A percentile compares a stretch with the other conserved stretches of the same genome.
Evolutionary conservation across 768 basidiomycete genomes (phyloP).

Genomic region (Lactarius vividus): DNA sequence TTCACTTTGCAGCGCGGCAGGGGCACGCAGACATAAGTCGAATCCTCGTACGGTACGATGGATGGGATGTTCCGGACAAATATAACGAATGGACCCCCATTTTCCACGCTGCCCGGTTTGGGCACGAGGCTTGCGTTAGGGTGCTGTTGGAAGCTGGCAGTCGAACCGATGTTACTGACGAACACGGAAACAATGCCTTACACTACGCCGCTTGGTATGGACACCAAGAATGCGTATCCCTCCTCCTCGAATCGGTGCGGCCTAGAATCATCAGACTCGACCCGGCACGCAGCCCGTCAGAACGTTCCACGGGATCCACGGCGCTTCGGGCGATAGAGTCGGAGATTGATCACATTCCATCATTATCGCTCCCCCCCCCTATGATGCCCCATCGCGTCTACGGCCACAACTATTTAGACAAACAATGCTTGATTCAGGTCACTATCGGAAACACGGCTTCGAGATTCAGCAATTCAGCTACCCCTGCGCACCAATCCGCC

Average conservation of each 20-base stretch:
- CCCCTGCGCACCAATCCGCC: constrained; percentile 39
- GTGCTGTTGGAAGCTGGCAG: constrained; percentile 80
- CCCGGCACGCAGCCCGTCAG: constrained; percentile 29
- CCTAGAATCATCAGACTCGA: constrained; percentile 28
- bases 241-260: constrained; percentile 40
- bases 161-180: constrained; percentile 74
- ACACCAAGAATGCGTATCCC: constrained; percentile 63
- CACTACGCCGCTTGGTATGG: constrained; percentile 99
- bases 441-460: constrained; percentile 69
- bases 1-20: constrained; percentile 91
- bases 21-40: constrained; percentile 86
- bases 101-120: constrained; percentile 90
- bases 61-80: constrained; percentile 88
- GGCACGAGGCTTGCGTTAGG: constrained; percentile 67
- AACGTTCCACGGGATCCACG: constrained; percentile 31
- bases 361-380: constrained; percentile 92
- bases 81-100: constrained; percentile 99
- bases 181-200: constrained; percentile 77
- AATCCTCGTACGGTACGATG: constrained; percentile 68
- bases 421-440: constrained; percentile 80
- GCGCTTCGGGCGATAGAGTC: constrained; percentile 44
- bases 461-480: constrained; percentile 27
- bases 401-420: constrained; percentile 93
- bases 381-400: constrained; percentile 98
- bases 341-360: constrained; percentile 91